Evolutionary conservation across 345 rosid species (phyloP), one percentile per base, ranked within the genome.

Genomic region (Gossypium herbaceum): DNA sequence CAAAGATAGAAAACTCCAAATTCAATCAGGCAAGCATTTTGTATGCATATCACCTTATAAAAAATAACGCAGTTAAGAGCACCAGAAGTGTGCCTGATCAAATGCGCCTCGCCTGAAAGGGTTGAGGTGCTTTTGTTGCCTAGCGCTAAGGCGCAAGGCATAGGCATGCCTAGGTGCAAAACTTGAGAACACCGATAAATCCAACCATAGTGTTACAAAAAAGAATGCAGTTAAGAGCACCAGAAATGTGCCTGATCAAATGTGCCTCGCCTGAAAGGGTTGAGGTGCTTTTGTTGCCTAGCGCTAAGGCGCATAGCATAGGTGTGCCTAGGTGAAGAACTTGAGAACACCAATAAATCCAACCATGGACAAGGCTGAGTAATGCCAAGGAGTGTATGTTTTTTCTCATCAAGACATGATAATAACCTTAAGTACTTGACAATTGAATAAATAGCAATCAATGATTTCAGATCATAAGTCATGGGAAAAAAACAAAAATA

Each of bases 401-500:
- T 8, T 47, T 69, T 70, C 59, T 17, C 60, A 27, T 17, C 4
- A 51, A 16, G 16, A 69, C 16, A 51, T 16, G 10, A 50, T 25
- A 68, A 50, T 50, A 24, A 68, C 72, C 20, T 12, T 24, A 47
- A 67, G 54, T 45, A 48, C 57, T 48, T 6, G 19, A 15, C 29
- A 50, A 48, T 12, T 48, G 44, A 68, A 68, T 68, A 68, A 68
- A 68, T 16, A 48, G 58, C 43, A 68, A 50, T 9, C 57, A 50
- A 51, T 56, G 52, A 12, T 19, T 56, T 12, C 19, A 56, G 57
- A 72, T 27, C 39, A 60, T 3, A 12, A 27, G 39, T 22, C n/a
- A 5, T n/a, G 70, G 7, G 7, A 47, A 48, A 43, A 16, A 9
- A 43, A 45, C 7, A 5, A 25, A 55, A 41, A 71, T 87, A 95